These are phyloP conservation scores for Phytophthora meadii DNA, from an alignment of 352 stramenopile genomes.

Conservation along the genomic window DNA sequence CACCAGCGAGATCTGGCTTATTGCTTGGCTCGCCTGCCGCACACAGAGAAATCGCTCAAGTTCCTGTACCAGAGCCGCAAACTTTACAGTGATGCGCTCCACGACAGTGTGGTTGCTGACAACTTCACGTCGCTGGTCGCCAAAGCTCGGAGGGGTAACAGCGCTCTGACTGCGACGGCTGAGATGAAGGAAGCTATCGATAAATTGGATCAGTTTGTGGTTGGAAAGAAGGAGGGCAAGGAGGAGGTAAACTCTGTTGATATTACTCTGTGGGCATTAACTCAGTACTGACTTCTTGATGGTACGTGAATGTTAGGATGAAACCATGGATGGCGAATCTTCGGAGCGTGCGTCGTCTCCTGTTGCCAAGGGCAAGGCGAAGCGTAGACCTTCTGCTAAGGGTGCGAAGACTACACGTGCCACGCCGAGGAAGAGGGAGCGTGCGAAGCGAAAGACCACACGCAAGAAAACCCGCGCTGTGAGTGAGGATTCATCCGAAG, in stretches of 20 bases:
- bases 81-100: conserved; percentile 92
- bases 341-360: conserved; percentile 40
- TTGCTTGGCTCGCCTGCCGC: conserved; percentile 93
- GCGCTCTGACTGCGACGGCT: conserved; percentile 41
- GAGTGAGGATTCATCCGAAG: conserved; percentile 38
- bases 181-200: conserved; percentile 83
- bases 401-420: conserved; percentile 26
- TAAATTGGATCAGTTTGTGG: conserved; percentile 69
- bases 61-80: conserved; percentile 90
- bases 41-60: conserved; percentile 95
- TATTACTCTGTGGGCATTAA: not conserved
- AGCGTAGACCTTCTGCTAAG: conserved; percentile 36
- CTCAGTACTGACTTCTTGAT: not conserved
- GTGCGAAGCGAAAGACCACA: conserved; percentile 33
- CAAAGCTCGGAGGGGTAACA: conserved; percentile 55
- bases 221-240: conserved; percentile 55
- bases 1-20: conserved; percentile 92
- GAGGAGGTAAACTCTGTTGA: conserved; percentile 44
- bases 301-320: conserved; percentile 19
- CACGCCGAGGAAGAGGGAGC: conserved; percentile 38
- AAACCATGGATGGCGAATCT: conserved; percentile 21
- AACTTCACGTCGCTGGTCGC: conserved; percentile 91
- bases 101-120: conserved; percentile 91
- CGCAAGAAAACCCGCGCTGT: conserved; percentile 34
- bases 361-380: conserved; percentile 38